Base-by-base conservation (phyloP, 352 stramenopile genomes). In the Globisporangium abappressorium region DNA sequence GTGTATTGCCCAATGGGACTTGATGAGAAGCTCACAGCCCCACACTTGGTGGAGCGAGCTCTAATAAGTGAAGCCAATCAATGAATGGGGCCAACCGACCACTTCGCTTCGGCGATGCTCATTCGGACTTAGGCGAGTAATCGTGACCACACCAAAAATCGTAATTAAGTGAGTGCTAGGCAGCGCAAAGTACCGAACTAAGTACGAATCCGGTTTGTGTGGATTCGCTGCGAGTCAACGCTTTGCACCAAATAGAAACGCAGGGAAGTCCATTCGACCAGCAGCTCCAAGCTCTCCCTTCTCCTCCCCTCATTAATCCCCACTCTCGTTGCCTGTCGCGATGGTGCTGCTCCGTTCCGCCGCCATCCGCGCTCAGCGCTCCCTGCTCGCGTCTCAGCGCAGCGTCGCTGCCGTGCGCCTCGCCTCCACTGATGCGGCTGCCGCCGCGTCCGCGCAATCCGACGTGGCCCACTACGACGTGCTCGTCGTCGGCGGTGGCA, bases 401-500 rank as follows among this genome's bases (percentile, higher is more conserved):
- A 62, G 34, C 66, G 33, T 57, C 41, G 58, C 68, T 34, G 8
- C 64, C 49, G 64, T 64, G 65, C 65, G 71, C 71, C 70, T 72
- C 55, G 65, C 66, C 20, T 76, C 65, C 41, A 57, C 70, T 30
- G 62, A 66, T 57, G 71, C 74, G 30, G 67, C 69, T 1, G 74
- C 73, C 2, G 61, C 67, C 33, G 66, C 69, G 12, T 57, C 65
- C 0, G 57, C 77, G 30, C 66, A 60, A 14, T 76, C 70, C 33
- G 69, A 79, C 33, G 73, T 81, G 30, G 68, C 74, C 61, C 84
- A 82, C 72, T 93, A 87, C 66, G 89, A 97, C 64, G 87, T 95
- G 34, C 65, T 95, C 26, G 80, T 97, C 56, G 86, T 95, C 26
- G 89, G 89, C 56, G 89, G 87, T 61, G 89, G 89, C 68, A 86